phyloP scores from a whole-genome alignment of 345 rosid genomes.

The Populus deltoides region DNA sequence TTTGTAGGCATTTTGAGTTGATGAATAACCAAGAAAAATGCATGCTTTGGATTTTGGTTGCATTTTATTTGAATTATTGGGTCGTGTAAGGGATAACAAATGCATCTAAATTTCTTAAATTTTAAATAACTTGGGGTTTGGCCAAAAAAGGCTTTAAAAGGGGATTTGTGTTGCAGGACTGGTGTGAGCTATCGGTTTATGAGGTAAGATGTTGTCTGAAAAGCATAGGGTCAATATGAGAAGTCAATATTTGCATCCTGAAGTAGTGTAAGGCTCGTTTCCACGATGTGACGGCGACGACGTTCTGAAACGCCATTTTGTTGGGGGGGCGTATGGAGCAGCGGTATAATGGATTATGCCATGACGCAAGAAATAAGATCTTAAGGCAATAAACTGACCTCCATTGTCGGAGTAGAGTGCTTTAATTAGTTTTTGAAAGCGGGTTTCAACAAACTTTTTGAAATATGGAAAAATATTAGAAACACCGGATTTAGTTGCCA shows the following conservation, averaged over 20 bases:
- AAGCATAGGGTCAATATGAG: background rate
- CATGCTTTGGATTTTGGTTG: background rate
- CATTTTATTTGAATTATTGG: too few species aligned
- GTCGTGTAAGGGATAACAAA: background rate
- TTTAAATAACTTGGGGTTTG: too few species aligned
- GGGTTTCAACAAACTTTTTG: too few species aligned
- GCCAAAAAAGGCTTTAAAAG: too few species aligned
- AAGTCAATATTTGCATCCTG: background rate
- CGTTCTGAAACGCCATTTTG: background rate
- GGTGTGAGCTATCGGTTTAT: background rate
- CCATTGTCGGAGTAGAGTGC: background rate
- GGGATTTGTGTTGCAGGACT: background rate
- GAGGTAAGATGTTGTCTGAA: background rate
- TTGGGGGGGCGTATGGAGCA: background rate
- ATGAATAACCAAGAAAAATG: background rate
- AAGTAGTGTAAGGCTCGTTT: background rate
- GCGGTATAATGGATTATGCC: background rate
- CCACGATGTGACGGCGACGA: accelerated
- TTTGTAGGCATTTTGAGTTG: background rate
- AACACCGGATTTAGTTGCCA: too few species aligned
- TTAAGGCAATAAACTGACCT: too few species aligned
- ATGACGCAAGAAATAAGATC: accelerated
- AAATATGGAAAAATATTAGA: background rate
- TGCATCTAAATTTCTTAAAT: background rate
- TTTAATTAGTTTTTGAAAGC: too few species aligned